Percentiles rank a stretch among this genome's conserved stretches.
Evolutionary conservation across 305 asterid species (phyloP).

Genomic region (Striga hermonthica): DNA sequence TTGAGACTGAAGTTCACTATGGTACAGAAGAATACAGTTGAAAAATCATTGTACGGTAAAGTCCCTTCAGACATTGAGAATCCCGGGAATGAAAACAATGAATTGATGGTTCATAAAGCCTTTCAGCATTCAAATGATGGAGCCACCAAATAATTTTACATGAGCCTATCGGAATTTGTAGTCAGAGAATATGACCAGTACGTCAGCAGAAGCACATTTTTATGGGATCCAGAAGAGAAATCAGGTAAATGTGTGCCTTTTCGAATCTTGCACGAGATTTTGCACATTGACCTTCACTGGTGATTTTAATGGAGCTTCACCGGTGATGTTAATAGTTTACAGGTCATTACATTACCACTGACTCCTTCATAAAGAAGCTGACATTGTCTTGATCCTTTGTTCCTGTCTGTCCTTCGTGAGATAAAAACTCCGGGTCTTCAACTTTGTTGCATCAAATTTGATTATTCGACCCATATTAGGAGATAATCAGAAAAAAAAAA

Average conservation of each 20-base stretch:
- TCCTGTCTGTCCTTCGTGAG: not conserved
- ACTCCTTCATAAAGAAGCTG: not conserved
- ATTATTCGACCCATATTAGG: no score
- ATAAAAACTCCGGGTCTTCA: no score
- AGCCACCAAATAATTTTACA: slow-evolving; percentile 11
- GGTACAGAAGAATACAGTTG: slow-evolving; percentile 37
- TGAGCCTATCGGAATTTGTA: slow-evolving; percentile 4
- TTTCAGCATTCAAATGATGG: slow-evolving; percentile 16
- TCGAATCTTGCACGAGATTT: slow-evolving; percentile 3
- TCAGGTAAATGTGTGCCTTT: not conserved
- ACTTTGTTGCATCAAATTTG: no score
- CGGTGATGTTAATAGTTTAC: not conserved
- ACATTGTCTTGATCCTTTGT: slow-evolving; percentile 4
- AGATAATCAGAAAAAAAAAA: no score
- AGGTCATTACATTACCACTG: not conserved
- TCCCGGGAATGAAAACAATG: slow-evolving; percentile 29
- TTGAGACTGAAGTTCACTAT: slow-evolving; percentile 63
- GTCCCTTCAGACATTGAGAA: slow-evolving; percentile 34
- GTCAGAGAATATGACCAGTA: slow-evolving; percentile 3
- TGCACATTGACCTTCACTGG: not conserved
- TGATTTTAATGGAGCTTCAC: not conserved
- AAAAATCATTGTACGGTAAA: slow-evolving; percentile 35
- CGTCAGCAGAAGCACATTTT: not conserved
- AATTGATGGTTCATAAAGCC: slow-evolving; percentile 35
- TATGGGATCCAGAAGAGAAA: slow-evolving; percentile 14